Percentiles rank a stretch among this genome's conserved stretches.
phyloP scores from a whole-genome alignment of 768 basidiomycete species.

The Podaxis sp. region DNA sequence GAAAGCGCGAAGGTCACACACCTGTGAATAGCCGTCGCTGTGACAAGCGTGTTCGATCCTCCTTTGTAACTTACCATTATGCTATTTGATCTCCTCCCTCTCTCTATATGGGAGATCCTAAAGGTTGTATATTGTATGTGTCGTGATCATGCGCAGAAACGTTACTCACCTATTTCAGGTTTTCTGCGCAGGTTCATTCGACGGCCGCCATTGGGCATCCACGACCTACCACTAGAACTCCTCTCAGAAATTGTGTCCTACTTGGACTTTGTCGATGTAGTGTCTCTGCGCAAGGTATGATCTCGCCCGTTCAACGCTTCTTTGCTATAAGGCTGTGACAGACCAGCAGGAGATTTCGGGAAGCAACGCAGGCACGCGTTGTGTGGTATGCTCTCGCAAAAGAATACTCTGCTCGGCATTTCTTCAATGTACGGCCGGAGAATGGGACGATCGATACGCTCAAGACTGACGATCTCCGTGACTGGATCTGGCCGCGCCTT shows the following conservation, averaged over 20 bases:
- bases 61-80: neutral
- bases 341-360: neutral
- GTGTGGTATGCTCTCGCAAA: neutral
- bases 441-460: neutral
- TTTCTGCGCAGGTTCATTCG: neutral
- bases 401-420: neutral
- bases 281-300: neutral
- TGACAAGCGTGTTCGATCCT: neutral
- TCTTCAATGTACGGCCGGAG: neutral
- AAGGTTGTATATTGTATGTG: neutral
- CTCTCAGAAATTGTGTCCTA: neutral
- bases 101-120: neutral
- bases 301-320: neutral
- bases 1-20: no score
- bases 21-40: neutral
- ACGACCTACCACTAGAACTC: neutral
- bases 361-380: neutral
- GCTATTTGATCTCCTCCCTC: neutral
- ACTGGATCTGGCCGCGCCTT: neutral
- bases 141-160: neutral
- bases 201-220: neutral
- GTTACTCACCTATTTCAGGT: neutral
- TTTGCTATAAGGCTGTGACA: neutral
- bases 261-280: neutral
- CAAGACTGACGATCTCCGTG: neutral